Base-by-base conservation (phyloP, 768 basidiomycete species). In the Boletellus emodensis region DNA sequence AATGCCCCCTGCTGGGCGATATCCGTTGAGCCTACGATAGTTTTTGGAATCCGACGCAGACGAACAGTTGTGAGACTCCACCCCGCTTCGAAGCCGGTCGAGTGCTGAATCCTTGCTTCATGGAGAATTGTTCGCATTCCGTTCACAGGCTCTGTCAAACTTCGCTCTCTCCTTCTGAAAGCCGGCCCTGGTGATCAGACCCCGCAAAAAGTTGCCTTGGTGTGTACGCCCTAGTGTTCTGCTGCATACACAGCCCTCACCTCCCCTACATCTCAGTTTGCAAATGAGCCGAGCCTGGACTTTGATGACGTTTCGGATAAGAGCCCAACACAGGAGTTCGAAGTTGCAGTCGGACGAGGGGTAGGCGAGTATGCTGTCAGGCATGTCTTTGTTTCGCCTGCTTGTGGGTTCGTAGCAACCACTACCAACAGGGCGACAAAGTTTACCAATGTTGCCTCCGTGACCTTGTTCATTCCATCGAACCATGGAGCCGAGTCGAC, bases 11-110 rank as follows among this genome's bases (percentile, higher is more conserved):
- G 30, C 42, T 49, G 18, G 39, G 12, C 33, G 30, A 43, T 11
- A 15, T 10, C 37, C 37, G 52, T 44, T 43, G 49, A 58, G 30
- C 15, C 32, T 32, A 46, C 48, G 37, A 20, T 32, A 96, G 93
- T 89, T 71, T 53, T 65, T 94, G 51, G 87, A 93, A 67, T 93
- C 90, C 15, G 94, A 96, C 56, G 87, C 87, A 32, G 94, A 95
- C 68, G 93, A 94, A 62, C 87, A 92, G 67, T 68, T 96, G 90
- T 90, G 67, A 59, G 75, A 53, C 42, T 26, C 26, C n/a, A 20
- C 48, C 17, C n/a, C 35, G 24, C 30, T 22, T 46, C 40, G 17
- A 20, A 20, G 37, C 37, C 33, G 3, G 14, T 26, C 15, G 34
- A 46, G 11, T 40, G 44, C 46, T 59, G 46, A 60, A 49, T 33